Base-by-base conservation (phyloP, 2,329 filamentous ascomycete genomes). In the Monilinia vaccinii-corymbosi region DNA sequence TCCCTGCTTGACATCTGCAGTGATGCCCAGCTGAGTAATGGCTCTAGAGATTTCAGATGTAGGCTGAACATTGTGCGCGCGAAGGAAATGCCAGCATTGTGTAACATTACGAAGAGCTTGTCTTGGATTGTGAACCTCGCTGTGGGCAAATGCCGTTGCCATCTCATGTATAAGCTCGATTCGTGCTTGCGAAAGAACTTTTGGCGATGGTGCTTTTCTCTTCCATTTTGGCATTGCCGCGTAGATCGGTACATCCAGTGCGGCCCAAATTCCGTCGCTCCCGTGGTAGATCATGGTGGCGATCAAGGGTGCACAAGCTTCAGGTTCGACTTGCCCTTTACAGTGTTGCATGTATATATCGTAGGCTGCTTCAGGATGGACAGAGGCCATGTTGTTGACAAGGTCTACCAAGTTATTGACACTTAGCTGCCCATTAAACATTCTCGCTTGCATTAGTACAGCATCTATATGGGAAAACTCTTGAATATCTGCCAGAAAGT, bases 21-120 rank as follows among this genome's bases (percentile, higher is more conserved):
- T 66, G 18, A 72, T 63, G 3, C 61, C 66, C 9, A 65, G 46
- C 40, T 66, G 56, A 9, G 55, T 62, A 13, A 72, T 42, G 1
- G 66, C 64, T 47, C 62, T 66, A 4, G 67, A 61, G 28, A 72
- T 36, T 14, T 65, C 58, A 2, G 60, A 55, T 2, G 62, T 56
- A 18, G 68, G 58, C 4, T 62, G 58, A 6, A 61, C 64, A 3
- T 60, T 40, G 40, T 70, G 66, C 14, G 60, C 56, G 10, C 63
- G 63, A 8, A 72, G 55, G 60, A 68, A 65, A 32, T 60, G 56
- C 16, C 67, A 50, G 53, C 68, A 71, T 52, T 66, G 65, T 38
- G 49, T 52, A 23, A 72, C 65, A 58, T 68, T 68, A 10, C 69
- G 65, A n/a, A 71, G 49, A 16, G 66, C 65, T 16, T 62, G 60